Base-by-base conservation (phyloP, 768 basidiomycete species). In the Sporobolomyces pararoseus region DNA sequence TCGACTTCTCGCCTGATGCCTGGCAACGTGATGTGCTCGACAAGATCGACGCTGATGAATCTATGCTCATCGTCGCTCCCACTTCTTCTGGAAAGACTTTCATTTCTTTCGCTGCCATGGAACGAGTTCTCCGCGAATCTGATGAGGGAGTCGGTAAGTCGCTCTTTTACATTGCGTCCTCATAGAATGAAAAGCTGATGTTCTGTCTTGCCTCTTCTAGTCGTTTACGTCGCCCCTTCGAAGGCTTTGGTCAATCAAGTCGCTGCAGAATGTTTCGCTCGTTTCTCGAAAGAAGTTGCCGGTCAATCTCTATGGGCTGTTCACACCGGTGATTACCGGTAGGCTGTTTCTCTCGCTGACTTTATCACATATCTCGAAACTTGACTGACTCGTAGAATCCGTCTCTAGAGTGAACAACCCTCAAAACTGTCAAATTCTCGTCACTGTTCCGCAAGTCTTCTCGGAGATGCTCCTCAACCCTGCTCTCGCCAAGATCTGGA, bases 101-200 rank as follows among this genome's bases (percentile, higher is more conserved):
- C 75, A 88, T 89, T 50, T 87, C 86, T 3, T 89, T 83, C 77
- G 88, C 88, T 72, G 88, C 88, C 0, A 89, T 89, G 88, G 87
- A 88, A 76, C 84, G 84, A 70, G 80, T 88, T 19, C 79, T 89
- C 3, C 80, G 85, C 63, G 81, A 80, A 47, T 86, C 86, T 0
- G 85, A 89, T 74, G 84, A 88, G 50, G 87, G 86, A 0, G 82
- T 89, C 49, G 61, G 67, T 66, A 32, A 34, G 65, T 59, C n/a
- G 1, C 7, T n/a, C 21, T 7, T n/a, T 32, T 5, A 12, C 32
- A 16, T 9, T 31, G 14, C 34, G 7, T 14, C 3, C 47, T 1
- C 3, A 13, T 16, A 23, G 23, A 37, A 9, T 12, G 13, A 7
- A 9, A 13, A 21, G 34, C 59, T 68, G 31, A 61, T 52, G 10